Evolutionary conservation across 176 grass and related monocot genomes (phyloP).

Genomic region (Rhynchospora breviuscula): DNA sequence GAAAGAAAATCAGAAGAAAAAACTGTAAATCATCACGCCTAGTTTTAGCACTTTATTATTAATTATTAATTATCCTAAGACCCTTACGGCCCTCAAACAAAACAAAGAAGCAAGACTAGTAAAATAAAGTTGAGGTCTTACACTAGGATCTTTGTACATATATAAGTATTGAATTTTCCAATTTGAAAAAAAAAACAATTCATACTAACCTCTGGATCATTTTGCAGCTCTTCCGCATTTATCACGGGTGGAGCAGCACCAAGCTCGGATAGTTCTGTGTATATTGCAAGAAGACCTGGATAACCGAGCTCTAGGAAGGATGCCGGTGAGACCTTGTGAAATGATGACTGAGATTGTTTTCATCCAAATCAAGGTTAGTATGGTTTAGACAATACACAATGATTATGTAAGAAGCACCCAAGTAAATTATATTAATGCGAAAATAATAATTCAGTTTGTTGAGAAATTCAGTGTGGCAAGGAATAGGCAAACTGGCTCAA

Average conservation of each 20-base stretch:
- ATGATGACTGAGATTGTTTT: slow-evolving; percentile 53
- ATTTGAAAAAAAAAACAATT: background rate
- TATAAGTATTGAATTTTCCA: background rate
- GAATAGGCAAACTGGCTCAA: too few species aligned
- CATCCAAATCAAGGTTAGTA: background rate
- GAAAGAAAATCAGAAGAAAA: background rate
- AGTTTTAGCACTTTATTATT: background rate
- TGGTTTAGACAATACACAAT: background rate
- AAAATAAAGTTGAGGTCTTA: background rate
- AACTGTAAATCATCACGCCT: background rate
- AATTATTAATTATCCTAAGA: background rate
- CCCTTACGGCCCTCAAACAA: background rate
- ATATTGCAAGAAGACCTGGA: slow-evolving; percentile 71
- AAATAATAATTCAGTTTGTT: too few species aligned
- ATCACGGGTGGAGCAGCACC: slow-evolving; percentile 68
- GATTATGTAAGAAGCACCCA: background rate
- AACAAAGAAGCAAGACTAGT: background rate
- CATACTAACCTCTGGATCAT: slow-evolving; percentile 54
- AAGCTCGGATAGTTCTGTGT: slow-evolving; percentile 58
- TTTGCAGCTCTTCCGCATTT: slow-evolving; percentile 79
- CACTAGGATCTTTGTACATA: background rate
- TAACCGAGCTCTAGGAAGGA: slow-evolving; percentile 84
- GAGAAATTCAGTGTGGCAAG: too few species aligned
- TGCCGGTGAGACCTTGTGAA: slow-evolving; percentile 56
- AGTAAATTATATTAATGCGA: background rate